Evolutionary conservation across 208 protist species (phyloP).

Genomic region (Tritrichomonas foetus): DNA sequence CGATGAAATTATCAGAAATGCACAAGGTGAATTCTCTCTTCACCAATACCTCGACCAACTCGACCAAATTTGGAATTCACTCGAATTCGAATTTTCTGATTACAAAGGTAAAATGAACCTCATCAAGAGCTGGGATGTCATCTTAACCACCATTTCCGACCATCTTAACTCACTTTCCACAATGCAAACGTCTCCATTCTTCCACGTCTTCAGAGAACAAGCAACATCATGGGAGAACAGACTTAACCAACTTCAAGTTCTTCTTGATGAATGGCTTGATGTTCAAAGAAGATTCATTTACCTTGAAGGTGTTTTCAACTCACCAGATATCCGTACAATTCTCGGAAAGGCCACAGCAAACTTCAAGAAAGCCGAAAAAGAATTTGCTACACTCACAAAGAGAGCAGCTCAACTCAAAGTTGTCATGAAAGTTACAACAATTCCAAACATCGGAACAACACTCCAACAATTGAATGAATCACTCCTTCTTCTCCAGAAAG

Average conservation of each 20-base stretch:
- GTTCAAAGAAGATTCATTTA: conserved; percentile 40
- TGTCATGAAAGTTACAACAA: background rate
- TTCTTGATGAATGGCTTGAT: conserved; percentile 41
- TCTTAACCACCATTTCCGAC: background rate
- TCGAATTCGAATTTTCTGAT: conserved; percentile 26
- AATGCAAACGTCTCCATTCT: conserved; percentile 42
- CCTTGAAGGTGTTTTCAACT: conserved; percentile 31
- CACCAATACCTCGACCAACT: conserved; percentile 36
- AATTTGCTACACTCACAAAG: background rate
- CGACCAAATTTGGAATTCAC: background rate
- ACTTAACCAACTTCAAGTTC: conserved; percentile 22
- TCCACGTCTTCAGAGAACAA: conserved; percentile 12
- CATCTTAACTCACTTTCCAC: background rate
- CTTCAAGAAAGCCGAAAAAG: conserved; percentile 27
- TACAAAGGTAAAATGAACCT: background rate
- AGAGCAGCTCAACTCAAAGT: background rate
- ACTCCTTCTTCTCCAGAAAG: conserved; percentile 32
- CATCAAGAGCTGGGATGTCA: conserved; percentile 20
- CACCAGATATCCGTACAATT: background rate
- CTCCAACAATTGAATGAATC: background rate
- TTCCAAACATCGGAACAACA: background rate
- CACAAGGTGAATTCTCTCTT: conserved; percentile 25
- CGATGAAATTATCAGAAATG: background rate
- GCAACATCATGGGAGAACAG: background rate
- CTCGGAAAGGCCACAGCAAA: background rate